Evolutionary conservation across 306 rosid genomes (phyloP), one percentile per base, ranked within the genome.

Genomic region (Sindora glabra): DNA sequence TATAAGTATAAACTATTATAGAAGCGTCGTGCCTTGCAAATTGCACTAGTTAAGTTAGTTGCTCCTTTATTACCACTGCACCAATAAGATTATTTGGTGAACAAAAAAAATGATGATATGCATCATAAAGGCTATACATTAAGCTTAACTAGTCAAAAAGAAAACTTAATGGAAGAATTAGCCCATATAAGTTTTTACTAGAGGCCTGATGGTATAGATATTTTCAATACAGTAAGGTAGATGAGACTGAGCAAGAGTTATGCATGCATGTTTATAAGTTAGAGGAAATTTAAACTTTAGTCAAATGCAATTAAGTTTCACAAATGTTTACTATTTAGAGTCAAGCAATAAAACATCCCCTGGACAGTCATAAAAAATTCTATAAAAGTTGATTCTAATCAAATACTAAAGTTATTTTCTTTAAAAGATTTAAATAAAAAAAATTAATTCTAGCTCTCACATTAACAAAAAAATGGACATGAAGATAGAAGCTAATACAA

Each of bases 21-120:
- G 95, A 78, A 19, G 97, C 99, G 44, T 94, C 86, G 69, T 75
- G 78, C 80, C 86, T 86, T 1, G 99, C 99, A 84, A 70, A 89
- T 78, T 78, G 37, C 29, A 92, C 99, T 8, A 92, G 79, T 34
- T 56, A 80, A 55, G 68, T 70, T 50, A 79, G 51, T 67, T 87
- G 89, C 65, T 79, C 74, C 79, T 79, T 70, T 40, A 92, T 79
- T 67, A 92, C 95, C 5, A 77, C 83, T 49, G 83, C 79, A 21
- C 95, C 92, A 33, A 92, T 87, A 13, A 89, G 95, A 72, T 87
- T 87, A 80, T 87, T 84, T 34, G 92, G 95, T 6, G 95, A 87
- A 75, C 95, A 87, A 63, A 87, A 26, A 30, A 16, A 2, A 49
- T 19, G 14, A 56, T 38, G 0, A 26, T 14, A 10, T 23, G 25